Conservation (phyloP, 768 basidiomycete genomes). For the Tephrocybe sp. region DNA sequence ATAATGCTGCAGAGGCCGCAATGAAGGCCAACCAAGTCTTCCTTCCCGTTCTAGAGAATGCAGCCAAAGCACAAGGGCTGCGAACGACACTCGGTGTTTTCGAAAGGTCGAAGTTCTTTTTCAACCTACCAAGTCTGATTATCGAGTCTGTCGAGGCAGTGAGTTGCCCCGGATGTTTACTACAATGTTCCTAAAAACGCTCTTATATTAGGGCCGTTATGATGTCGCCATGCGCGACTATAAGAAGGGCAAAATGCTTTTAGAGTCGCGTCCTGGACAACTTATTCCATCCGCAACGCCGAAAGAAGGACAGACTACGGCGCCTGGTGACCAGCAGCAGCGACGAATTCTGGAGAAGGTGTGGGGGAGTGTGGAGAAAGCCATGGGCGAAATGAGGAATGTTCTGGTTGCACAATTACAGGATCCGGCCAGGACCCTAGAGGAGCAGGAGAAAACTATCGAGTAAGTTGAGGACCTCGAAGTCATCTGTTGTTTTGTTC, state of each 20-base stretch:
- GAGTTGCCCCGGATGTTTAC: conserved; percentile 24
- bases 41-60: conserved; percentile 92
- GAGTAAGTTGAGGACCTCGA: conserved; percentile 55
- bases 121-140: conserved; percentile 92
- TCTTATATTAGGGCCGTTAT: conserved; percentile 70
- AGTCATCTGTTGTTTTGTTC: conserved; percentile 7
- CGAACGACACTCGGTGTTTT: conserved; percentile 93
- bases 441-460: conserved; percentile 96
- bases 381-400: conserved; percentile 87
- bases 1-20: conserved; percentile 62
- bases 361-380: conserved; percentile 92
- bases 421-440: conserved; percentile 74
- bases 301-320: conserved; percentile 51
- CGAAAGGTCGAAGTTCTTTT: conserved; percentile 96
- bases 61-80: conserved; percentile 90
- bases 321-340: conserved; percentile 70
- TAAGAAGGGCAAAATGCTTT: conserved; percentile 91
- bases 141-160: conserved; percentile 89
- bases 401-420: conserved; percentile 76
- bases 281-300: conserved; percentile 65
- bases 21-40: conserved; percentile 95
- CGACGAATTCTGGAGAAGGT: conserved; percentile 94
- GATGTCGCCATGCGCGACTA: conserved; percentile 94
- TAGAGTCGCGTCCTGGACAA: conserved; percentile 88
- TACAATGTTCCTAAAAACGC: conserved; percentile 2